A percentile compares a stretch with the other conserved stretches of the same genome.
These are phyloP conservation scores for Wallacemonas rigidus DNA, from an alignment of 208 protist genomes.

Conservation along the genomic window DNA sequence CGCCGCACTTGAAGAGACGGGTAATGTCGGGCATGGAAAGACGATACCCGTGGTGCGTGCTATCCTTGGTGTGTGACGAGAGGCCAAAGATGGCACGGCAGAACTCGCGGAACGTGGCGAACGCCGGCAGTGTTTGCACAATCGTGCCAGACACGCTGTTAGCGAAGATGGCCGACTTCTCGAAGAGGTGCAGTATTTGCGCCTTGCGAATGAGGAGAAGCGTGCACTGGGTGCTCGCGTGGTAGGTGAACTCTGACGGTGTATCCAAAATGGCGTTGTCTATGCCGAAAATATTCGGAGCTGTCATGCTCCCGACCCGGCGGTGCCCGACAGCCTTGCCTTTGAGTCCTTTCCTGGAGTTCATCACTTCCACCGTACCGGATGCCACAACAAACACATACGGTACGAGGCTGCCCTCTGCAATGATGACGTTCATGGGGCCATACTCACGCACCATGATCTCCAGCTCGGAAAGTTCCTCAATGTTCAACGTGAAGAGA, in stretches of 20 bases:
- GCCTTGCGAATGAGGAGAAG: slow-evolving; percentile 73
- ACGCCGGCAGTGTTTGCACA: slow-evolving; percentile 68
- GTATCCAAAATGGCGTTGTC: slow-evolving; percentile 80
- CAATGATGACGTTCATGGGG: slow-evolving; percentile 80
- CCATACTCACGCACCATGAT: slow-evolving; percentile 85
- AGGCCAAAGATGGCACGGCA: slow-evolving; percentile 74
- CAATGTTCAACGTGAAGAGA: slow-evolving; percentile 64
- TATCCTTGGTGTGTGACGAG: slow-evolving; percentile 37
- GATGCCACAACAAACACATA: slow-evolving; percentile 83
- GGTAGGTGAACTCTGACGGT: slow-evolving; percentile 77
- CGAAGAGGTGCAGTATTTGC: slow-evolving; percentile 64
- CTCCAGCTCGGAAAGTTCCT: slow-evolving; percentile 56
- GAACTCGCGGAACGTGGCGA: slow-evolving; percentile 74
- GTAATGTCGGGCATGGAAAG: slow-evolving; percentile 55
- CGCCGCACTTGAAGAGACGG: slow-evolving; percentile 52
- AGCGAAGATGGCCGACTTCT: slow-evolving; percentile 71
- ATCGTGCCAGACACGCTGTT: slow-evolving; percentile 77
- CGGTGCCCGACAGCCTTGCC: slow-evolving; percentile 68
- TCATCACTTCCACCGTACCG: slow-evolving; percentile 85
- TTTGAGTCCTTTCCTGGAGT: slow-evolving; percentile 70
- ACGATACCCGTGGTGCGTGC: slow-evolving; percentile 40
- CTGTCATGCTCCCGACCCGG: slow-evolving; percentile 71
- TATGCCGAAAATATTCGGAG: slow-evolving; percentile 77
- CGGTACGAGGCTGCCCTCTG: slow-evolving; percentile 62
- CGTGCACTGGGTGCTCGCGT: slow-evolving; percentile 64